A percentile compares a stretch with the other conserved stretches of the same genome.
phyloP scores from a whole-genome alignment of 139 green algal genomes.

The Volvox africanus region DNA sequence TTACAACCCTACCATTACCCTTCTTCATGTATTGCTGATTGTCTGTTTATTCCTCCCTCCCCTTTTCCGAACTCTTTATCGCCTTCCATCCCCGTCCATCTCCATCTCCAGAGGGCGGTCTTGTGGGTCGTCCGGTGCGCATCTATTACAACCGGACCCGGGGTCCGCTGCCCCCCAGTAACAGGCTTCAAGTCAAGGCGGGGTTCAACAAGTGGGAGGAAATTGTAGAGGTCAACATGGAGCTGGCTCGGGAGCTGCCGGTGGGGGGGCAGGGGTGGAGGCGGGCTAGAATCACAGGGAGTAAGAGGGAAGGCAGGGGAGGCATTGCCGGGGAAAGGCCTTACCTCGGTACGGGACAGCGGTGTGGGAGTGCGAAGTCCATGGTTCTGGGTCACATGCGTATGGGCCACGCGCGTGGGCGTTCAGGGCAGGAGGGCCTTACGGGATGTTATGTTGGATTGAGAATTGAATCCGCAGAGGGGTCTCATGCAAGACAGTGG shows the following conservation, averaged over 20 bases:
- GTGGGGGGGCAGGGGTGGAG: not conserved
- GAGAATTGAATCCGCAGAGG: too few species aligned
- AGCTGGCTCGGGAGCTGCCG: constrained; percentile 47
- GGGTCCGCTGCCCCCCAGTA: constrained; percentile 67
- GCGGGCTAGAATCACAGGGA: not conserved
- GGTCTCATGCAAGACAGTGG: too few species aligned
- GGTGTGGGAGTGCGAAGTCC: too few species aligned
- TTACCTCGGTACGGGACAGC: too few species aligned
- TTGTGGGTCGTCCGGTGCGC: constrained; percentile 15
- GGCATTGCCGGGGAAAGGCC: not conserved
- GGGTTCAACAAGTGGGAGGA: constrained; percentile 89
- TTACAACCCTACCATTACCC: too few species aligned
- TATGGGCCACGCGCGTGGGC: too few species aligned
- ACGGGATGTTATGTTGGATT: too few species aligned
- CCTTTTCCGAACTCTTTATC: too few species aligned
- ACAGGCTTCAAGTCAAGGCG: constrained; percentile 69
- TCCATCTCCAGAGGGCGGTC: not conserved
- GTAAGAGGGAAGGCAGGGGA: not conserved
- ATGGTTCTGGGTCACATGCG: too few species aligned
- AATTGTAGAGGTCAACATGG: constrained; percentile 71
- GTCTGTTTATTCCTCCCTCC: not conserved
- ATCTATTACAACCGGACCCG: constrained; percentile 82
- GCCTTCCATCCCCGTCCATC: too few species aligned
- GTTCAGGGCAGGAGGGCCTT: too few species aligned
- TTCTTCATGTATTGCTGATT: not conserved